Conservation (phyloP, 1,139 yeast species). For the Hyphopichia wangnamkhiaoensis region DNA sequence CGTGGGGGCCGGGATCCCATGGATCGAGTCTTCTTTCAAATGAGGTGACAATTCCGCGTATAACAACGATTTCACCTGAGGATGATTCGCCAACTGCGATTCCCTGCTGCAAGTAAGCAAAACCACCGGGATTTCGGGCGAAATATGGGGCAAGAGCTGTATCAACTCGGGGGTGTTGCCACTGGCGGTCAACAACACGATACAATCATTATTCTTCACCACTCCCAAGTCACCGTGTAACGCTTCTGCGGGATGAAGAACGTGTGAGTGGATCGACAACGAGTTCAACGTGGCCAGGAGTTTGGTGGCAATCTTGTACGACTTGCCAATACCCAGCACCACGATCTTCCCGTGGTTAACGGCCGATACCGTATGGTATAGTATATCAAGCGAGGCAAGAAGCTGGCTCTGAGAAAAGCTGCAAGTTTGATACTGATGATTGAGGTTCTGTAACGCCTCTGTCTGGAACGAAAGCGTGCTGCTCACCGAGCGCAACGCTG, state of each 20-base stretch:
- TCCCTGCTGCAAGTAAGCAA: constrained; percentile 61
- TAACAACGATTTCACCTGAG: constrained; percentile 51
- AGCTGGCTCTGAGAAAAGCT: constrained; percentile 52
- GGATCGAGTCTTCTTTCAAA: constrained; percentile 62
- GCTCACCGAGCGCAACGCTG: constrained; percentile 28
- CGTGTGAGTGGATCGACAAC: constrained; percentile 65
- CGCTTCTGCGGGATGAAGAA: constrained; percentile 84
- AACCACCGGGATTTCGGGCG: constrained; percentile 53
- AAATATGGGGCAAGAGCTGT: constrained; percentile 59
- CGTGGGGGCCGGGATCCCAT: constrained; percentile 88
- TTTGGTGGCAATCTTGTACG: constrained; percentile 75
- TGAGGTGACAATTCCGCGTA: constrained; percentile 63
- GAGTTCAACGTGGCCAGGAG: constrained; percentile 82
- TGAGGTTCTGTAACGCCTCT: constrained; percentile 34
- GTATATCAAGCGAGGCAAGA: constrained; percentile 47
- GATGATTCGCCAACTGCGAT: constrained; percentile 47
- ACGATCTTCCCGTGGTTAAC: constrained; percentile 64
- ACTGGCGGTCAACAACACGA: constrained; percentile 73
- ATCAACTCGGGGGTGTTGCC: constrained; percentile 83
- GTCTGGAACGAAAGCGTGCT: constrained; percentile 33
- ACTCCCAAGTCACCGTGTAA: constrained; percentile 88
- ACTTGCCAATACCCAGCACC: constrained; percentile 82
- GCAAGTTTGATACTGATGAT: constrained; percentile 31
- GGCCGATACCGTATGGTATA: constrained; percentile 49
- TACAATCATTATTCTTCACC: constrained; percentile 59